A percentile compares a stretch with the other conserved stretches of the same genome.
These are phyloP conservation scores for Hibiscus mutabilis DNA, from an alignment of 345 rosid genomes.

Conservation along the genomic window DNA sequence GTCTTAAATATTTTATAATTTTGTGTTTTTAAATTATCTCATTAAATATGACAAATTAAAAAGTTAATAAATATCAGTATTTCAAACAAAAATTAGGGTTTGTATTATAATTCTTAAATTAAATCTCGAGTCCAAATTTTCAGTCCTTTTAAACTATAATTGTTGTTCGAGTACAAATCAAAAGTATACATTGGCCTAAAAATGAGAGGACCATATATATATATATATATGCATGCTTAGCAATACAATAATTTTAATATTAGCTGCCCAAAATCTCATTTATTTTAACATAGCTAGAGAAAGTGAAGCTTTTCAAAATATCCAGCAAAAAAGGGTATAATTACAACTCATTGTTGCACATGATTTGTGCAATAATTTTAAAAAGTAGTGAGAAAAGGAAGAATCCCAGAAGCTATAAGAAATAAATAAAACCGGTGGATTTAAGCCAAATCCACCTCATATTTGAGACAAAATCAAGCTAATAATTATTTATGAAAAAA, in stretches of 20 bases:
- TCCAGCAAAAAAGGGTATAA: conserved; percentile 8
- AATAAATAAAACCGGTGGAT: neutral
- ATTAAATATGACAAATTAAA: too few relatives aligned
- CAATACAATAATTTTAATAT: neutral
- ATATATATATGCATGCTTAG: neutral
- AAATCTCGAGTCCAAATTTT: too few relatives aligned
- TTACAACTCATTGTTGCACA: conserved; percentile 28
- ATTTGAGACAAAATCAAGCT: neutral
- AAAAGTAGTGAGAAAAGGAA: neutral
- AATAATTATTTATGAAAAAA: neutral
- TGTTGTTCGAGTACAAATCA: too few relatives aligned
- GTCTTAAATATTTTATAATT: too few relatives aligned
- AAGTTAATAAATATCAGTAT: too few relatives aligned
- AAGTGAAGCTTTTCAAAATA: neutral
- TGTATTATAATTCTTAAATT: too few relatives aligned
- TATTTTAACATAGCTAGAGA: neutral
- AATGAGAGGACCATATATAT: neutral
- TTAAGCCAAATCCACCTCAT: neutral
- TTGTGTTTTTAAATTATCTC: too few relatives aligned
- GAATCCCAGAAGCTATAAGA: conserved; percentile 15
- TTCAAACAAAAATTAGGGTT: too few relatives aligned
- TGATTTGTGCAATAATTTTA: conserved; percentile 8
- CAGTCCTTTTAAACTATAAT: too few relatives aligned
- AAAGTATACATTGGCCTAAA: too few relatives aligned
- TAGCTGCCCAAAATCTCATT: neutral